Percentiles rank a stretch among this genome's conserved stretches.
phyloP scores from a whole-genome alignment of 2,329 filamentous ascomycete species.

The Paraconiothyrium brasiliense region DNA sequence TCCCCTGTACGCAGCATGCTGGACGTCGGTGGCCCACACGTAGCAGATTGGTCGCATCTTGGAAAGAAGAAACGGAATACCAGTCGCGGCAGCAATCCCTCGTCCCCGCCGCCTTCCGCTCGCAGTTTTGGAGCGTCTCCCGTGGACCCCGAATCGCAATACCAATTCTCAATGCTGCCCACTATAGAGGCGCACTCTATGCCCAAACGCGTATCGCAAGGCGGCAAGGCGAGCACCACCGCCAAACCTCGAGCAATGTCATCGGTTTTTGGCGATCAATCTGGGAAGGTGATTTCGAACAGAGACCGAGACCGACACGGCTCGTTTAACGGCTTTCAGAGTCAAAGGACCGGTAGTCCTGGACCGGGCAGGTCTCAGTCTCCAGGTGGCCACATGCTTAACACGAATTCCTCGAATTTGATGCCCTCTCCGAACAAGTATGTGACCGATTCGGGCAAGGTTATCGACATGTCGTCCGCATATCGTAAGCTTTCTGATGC shows the following conservation, averaged over 20 bases:
- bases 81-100: constrained; percentile 45
- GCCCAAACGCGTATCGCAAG: constrained; percentile 55
- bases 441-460: constrained; percentile 68
- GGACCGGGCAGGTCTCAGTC: constrained; percentile 47
- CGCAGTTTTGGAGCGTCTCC: constrained; percentile 29
- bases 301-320: constrained; percentile 48
- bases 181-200: constrained; percentile 55
- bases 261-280: constrained; percentile 45
- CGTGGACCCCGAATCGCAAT: constrained; percentile 51
- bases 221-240: constrained; percentile 52
- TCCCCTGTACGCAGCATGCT: constrained; percentile 75
- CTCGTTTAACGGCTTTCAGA: constrained; percentile 49
- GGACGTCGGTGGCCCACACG: constrained; percentile 37
- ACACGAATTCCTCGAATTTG: constrained; percentile 59
- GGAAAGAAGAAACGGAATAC: constrained; percentile 40
- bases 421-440: constrained; percentile 53
- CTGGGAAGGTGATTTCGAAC: constrained; percentile 33
- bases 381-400: constrained; percentile 54
- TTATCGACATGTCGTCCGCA: constrained; percentile 73
- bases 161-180: constrained; percentile 58
- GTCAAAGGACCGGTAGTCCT: constrained; percentile 54
- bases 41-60: constrained; percentile 52
- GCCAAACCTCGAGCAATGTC: constrained; percentile 58
- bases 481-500: constrained; percentile 78
- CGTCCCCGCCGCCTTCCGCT: constrained; percentile 38